A percentile compares a stretch with the other conserved stretches of the same genome.
Evolutionary conservation across 805 yeast genomes (phyloP).

Genomic region (Yarrowia osloensis): DNA sequence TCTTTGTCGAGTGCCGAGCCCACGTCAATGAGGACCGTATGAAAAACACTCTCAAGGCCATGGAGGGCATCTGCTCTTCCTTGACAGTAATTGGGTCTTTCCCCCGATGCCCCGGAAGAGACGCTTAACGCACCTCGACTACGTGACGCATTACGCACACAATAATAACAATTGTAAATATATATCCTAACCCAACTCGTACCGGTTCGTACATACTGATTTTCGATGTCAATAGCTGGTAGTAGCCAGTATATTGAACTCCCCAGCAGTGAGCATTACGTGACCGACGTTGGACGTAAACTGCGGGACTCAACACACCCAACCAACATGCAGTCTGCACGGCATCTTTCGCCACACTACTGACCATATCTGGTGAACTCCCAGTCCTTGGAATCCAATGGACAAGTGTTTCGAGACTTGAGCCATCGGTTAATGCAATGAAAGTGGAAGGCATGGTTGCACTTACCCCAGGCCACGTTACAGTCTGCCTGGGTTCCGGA

Average conservation of each 20-base stretch:
- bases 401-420: conserved; percentile 93
- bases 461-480: conserved; percentile 94
- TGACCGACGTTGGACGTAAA: too few relatives aligned
- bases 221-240: not conserved
- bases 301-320: not conserved
- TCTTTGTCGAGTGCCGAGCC: conserved; percentile 71
- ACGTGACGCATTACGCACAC: not conserved
- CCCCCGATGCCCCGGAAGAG: conserved; percentile 33
- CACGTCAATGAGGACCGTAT: conserved; percentile 31
- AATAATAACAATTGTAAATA: not conserved
- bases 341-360: not conserved
- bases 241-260: too few relatives aligned
- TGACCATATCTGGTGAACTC: conserved; percentile 70
- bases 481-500: conserved; percentile 69
- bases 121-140: not conserved
- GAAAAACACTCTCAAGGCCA: conserved; percentile 4
- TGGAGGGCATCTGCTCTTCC: conserved; percentile 34
- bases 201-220: not conserved
- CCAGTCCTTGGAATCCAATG: conserved; percentile 94
- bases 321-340: not conserved
- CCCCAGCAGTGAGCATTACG: too few relatives aligned
- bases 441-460: conserved; percentile 97
- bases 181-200: conserved; percentile 24
- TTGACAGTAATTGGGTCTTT: conserved; percentile 40
- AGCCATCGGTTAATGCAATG: conserved; percentile 97